Conservation (phyloP, 1,284 basidiomycete genomes). For the Exsudoporus floridanus region DNA sequence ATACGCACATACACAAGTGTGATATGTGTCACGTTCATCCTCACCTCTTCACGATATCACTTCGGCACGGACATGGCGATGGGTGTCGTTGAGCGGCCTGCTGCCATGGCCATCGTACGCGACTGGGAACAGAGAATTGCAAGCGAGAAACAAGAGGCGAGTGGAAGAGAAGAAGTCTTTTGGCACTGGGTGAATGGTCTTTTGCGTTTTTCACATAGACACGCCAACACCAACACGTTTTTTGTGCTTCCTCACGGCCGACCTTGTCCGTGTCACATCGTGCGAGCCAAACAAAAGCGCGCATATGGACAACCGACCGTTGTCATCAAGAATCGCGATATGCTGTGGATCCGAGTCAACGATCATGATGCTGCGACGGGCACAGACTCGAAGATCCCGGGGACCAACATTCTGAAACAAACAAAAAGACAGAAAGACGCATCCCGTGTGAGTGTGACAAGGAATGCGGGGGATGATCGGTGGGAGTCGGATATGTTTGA, state of each 20-base stretch:
- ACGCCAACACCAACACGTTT: not conserved
- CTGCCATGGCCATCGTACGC: not conserved
- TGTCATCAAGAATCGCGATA: no score
- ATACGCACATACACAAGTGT: not conserved
- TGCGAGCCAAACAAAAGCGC: not conserved
- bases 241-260: not conserved
- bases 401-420: no score
- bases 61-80: not conserved
- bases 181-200: not conserved
- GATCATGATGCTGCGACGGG: no score
- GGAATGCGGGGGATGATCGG: no score
- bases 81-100: not conserved
- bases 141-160: not conserved
- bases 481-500: no score
- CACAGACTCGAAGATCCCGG: no score
- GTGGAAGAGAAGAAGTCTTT: not conserved
- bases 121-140: not conserved
- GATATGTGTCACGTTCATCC: constrained; percentile 7
- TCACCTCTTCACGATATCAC: not conserved
- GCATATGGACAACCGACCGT: not conserved
- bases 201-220: not conserved
- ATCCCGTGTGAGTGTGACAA: no score
- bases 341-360: no score
- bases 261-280: not conserved
- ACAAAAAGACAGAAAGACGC: no score